Conservation (phyloP, 2,329 filamentous ascomycete genomes). For the Fusarium sp. region DNA sequence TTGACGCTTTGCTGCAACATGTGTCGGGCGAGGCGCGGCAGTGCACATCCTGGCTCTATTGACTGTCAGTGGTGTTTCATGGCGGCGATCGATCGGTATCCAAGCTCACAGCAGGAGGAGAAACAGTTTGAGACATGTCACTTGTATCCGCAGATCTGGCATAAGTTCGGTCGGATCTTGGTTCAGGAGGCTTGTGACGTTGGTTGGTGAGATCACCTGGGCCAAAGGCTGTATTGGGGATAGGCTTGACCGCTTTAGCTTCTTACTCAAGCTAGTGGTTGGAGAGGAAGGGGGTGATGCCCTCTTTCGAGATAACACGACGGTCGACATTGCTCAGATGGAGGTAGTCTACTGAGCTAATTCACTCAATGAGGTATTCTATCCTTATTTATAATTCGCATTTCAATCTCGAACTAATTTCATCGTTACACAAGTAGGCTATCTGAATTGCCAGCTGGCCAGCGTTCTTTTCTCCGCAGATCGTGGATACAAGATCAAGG, state of each 20-base stretch:
- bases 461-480: background rate
- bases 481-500: background rate
- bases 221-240: background rate
- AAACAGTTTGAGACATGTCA: background rate
- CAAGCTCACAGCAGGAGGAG: background rate
- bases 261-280: background rate
- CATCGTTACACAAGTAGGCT: background rate
- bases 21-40: fast-evolving
- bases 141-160: background rate
- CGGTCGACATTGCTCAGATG: background rate
- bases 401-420: fast-evolving
- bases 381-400: background rate
- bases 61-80: background rate
- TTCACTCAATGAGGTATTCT: background rate
- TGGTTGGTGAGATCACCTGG: background rate
- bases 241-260: background rate
- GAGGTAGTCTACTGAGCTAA: background rate
- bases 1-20: background rate
- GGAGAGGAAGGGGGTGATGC: background rate
- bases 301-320: background rate
- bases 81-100: no score
- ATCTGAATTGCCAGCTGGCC: background rate
- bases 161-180: background rate
- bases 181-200: background rate
- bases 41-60: background rate